Evolutionary conservation across 345 rosid species (phyloP), one percentile per base, ranked within the genome.

Genomic region (Microcos paniculata): DNA sequence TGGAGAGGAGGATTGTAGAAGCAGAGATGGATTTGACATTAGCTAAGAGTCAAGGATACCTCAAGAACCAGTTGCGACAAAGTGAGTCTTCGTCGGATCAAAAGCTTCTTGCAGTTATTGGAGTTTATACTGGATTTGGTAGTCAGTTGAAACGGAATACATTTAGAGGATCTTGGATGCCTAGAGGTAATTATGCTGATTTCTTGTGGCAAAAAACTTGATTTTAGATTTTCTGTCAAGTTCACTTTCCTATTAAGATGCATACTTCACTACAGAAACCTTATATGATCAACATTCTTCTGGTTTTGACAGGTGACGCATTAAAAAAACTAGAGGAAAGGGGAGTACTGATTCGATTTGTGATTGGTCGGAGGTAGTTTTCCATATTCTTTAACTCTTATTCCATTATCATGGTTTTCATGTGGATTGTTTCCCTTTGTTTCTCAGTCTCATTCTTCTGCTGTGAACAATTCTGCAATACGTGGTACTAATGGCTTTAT

Each of bases 121-220:
- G 98, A 62, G 94, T 96, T 16, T 93, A 87, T 77, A 88, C 99
- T n/a, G 98, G 99, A 4, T 96, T 96, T 76, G 99, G 99, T 24
- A 88, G 98, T 78, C 92, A 80, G 67, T 73, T 92, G 79, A 90
- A 86, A 78, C 87, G 99, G 67, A 93, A 89, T 79, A 59, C 77
- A 26, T 96, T 88, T 81, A 80, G 99, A 86, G 97, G 97, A 10
- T 86, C 97, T 38, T 96, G 98, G 97, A 96, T 96, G 98, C 98
- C 98, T 73, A 91, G 76, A 85, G 96, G 99, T 90, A 23, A 77
- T 83, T 72, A 57, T 21, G 28, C 14, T 64, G 16, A 19, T 64
- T 49, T 31, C 19, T 14, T 42, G 0, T 56, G 24, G 14, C 8
- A 38, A 23, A 69, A 69, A 69, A 56, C 26, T 61, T 73, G 26